Percentiles rank a stretch among this genome's conserved stretches.
Evolutionary conservation across 2,329 filamentous ascomycete genomes (phyloP).

Genomic region (Thelonectria discophora): DNA sequence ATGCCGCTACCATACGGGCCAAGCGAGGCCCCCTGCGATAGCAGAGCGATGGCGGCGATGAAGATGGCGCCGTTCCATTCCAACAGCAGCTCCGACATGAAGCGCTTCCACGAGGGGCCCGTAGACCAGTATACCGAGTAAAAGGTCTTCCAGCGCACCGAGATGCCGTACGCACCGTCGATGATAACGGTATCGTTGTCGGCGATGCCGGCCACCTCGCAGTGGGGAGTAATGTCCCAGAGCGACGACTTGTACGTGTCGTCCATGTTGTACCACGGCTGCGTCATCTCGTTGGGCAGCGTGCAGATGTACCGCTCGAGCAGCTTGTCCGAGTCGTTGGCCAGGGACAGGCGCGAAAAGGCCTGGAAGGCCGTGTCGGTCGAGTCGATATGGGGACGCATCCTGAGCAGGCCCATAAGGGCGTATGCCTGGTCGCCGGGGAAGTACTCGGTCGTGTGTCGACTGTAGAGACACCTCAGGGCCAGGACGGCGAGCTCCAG

Average conservation of each 20-base stretch:
- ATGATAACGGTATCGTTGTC: slow-evolving; percentile 47
- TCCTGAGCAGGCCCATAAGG: slow-evolving; percentile 48
- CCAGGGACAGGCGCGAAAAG: slow-evolving; percentile 48
- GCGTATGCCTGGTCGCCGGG: slow-evolving; percentile 48
- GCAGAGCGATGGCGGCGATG: slow-evolving; percentile 34
- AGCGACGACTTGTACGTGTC: slow-evolving; percentile 45
- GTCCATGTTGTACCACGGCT: slow-evolving; percentile 45
- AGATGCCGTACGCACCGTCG: slow-evolving; percentile 45
- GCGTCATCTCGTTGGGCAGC: slow-evolving; percentile 34
- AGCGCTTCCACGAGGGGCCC: slow-evolving; percentile 38
- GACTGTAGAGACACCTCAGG: slow-evolving; percentile 45
- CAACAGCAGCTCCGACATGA: slow-evolving; percentile 26
- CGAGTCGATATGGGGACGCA: slow-evolving; percentile 45
- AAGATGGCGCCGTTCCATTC: slow-evolving; percentile 37
- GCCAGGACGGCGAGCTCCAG: slow-evolving; percentile 46
- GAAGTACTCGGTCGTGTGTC: slow-evolving; percentile 36
- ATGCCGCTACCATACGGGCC: slow-evolving; percentile 12
- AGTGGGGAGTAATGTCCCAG: slow-evolving; percentile 48
- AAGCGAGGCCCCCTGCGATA: slow-evolving; percentile 26
- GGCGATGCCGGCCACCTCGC: slow-evolving; percentile 46
- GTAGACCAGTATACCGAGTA: slow-evolving; percentile 43
- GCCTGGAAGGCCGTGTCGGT: slow-evolving; percentile 49
- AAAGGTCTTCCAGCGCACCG: slow-evolving; percentile 46
- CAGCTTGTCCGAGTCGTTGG: slow-evolving; percentile 48
- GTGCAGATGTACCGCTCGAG: slow-evolving; percentile 47